These are phyloP conservation scores for Lignosus rhinocerotis DNA, from an alignment of 1,284 basidiomycete genomes.

Conservation along the genomic window DNA sequence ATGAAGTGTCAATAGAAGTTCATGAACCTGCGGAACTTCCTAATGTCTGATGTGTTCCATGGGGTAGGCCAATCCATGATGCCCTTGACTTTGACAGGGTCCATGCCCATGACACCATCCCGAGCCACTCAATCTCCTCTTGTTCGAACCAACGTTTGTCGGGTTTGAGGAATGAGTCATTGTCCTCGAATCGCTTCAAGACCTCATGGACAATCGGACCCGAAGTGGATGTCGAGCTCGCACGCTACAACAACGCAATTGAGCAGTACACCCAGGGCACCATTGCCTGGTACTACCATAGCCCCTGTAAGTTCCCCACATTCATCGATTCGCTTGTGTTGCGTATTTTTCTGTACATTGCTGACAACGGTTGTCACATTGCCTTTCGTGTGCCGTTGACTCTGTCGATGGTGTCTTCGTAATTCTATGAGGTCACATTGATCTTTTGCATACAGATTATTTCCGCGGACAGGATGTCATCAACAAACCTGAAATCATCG, in stretches of 20 bases:
- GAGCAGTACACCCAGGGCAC: constrained; percentile 52
- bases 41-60: too few species aligned
- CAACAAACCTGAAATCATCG: constrained; percentile 21
- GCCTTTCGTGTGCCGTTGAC: not conserved
- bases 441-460: constrained; percentile 15
- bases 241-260: constrained; percentile 39
- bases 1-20: too few species aligned
- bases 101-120: too few species aligned
- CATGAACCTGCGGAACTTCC: too few species aligned
- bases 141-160: too few species aligned
- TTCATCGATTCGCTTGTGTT: not conserved
- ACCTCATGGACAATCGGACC: too few species aligned
- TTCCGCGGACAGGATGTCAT: constrained; percentile 26
- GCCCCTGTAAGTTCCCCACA: constrained; percentile 34
- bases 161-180: too few species aligned
- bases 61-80: too few species aligned
- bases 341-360: not conserved
- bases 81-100: too few species aligned
- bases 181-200: too few species aligned
- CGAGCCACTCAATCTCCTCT: too few species aligned
- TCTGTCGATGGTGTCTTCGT: not conserved
- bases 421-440: not conserved
- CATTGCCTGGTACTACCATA: constrained; percentile 48
- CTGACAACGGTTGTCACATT: not conserved
- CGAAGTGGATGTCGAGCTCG: constrained; percentile 41